Evolutionary conservation across 306 rosid genomes (phyloP).

Genomic region (Leucaena leucocephala): DNA sequence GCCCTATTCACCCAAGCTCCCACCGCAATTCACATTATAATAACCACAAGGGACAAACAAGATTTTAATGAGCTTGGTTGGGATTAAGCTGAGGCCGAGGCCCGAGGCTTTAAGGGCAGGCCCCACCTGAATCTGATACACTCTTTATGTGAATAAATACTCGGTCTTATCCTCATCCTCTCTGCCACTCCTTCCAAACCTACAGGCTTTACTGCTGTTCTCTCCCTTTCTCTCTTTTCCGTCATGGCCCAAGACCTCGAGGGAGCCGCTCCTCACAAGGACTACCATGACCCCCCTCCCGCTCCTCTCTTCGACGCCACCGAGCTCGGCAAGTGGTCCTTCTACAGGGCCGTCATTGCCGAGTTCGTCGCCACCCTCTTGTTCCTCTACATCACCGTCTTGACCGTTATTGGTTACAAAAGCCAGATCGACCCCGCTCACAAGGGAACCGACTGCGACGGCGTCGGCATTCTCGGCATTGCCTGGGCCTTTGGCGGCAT

Average conservation of each 20-base stretch:
- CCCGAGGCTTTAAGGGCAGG: background rate
- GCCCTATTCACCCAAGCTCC: too few species aligned
- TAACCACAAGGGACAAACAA: too few species aligned
- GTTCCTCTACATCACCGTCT: slow-evolving; percentile 67
- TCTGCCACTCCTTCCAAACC: background rate
- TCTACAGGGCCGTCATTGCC: slow-evolving; percentile 79
- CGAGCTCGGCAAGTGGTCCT: slow-evolving; percentile 77
- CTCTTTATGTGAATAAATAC: background rate
- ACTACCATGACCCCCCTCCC: slow-evolving; percentile 83
- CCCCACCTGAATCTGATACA: background rate
- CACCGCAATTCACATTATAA: too few species aligned
- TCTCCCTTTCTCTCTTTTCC: background rate
- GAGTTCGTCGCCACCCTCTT: slow-evolving; percentile 89
- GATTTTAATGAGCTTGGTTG: too few species aligned
- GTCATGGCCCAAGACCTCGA: slow-evolving; percentile 52
- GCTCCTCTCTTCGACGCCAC: slow-evolving; percentile 59
- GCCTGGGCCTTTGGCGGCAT: slow-evolving; percentile 67
- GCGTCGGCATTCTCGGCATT: slow-evolving; percentile 56
- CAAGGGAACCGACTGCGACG: background rate
- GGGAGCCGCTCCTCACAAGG: slow-evolving; percentile 50
- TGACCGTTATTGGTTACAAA: slow-evolving; percentile 52
- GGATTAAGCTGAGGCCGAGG: background rate
- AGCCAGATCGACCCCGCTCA: slow-evolving; percentile 18
- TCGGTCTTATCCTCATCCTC: background rate
- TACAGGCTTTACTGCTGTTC: background rate